Evolutionary conservation across 352 stramenopile genomes (phyloP).

Genomic region (Globisporangium orthogonon): DNA sequence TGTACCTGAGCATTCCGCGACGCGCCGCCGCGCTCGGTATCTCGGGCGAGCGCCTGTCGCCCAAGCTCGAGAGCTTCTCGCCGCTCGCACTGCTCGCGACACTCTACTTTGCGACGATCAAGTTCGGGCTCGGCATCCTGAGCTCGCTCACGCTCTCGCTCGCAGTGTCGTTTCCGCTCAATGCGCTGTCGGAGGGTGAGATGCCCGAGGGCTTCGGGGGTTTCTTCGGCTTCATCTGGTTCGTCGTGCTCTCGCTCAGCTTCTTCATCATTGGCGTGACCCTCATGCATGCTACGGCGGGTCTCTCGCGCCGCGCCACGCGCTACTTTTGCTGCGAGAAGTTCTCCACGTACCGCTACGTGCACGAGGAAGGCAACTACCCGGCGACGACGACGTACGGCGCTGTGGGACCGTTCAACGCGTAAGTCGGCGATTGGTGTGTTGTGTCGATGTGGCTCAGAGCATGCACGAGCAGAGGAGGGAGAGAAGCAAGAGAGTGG

Average conservation of each 20-base stretch:
- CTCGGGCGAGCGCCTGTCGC: constrained; percentile 44
- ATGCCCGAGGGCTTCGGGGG: constrained; percentile 34
- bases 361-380: constrained; percentile 16
- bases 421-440: background rate
- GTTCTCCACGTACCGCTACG: constrained; percentile 41
- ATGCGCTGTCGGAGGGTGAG: constrained; percentile 25
- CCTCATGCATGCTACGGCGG: constrained; percentile 47
- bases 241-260: constrained; percentile 34
- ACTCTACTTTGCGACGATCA: constrained; percentile 60
- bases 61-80: constrained; percentile 39
- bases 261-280: constrained; percentile 43
- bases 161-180: constrained; percentile 41
- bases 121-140: constrained; percentile 42
- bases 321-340: constrained; percentile 68
- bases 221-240: constrained; percentile 34
- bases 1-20: constrained; percentile 33
- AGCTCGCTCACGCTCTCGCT: constrained; percentile 50
- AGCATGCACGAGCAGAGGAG: background rate
- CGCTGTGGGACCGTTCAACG: constrained; percentile 16
- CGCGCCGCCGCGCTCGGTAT: constrained; percentile 26
- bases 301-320: constrained; percentile 35
- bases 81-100: constrained; percentile 29
- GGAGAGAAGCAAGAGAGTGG: background rate
- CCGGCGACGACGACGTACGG: constrained; percentile 27
- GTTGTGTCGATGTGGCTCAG: background rate